Conservation (phyloP, 306 rosid genomes). For the apple (Malus domestica) region DNA sequence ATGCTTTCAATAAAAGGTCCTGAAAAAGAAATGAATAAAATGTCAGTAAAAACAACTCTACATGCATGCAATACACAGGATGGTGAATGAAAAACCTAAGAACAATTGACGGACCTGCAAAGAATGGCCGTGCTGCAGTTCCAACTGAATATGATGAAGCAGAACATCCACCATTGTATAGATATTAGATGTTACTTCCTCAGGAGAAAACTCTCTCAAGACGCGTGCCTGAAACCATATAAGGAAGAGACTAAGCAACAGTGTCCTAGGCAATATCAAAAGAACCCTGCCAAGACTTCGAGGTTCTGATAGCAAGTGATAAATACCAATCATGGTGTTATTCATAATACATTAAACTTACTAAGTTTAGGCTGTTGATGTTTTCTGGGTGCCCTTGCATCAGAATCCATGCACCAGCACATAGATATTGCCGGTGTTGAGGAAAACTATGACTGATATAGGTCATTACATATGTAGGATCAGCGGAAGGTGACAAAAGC, state of each 20-base stretch:
- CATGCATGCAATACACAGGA: slow-evolving; percentile 1
- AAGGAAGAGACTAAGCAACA: background rate
- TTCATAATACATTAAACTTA: slow-evolving; percentile 24
- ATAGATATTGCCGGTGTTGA: slow-evolving; percentile 70
- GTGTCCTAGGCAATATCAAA: slow-evolving; percentile 1
- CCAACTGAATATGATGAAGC: slow-evolving; percentile 88
- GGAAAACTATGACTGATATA: slow-evolving; percentile 73
- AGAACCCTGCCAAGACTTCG: background rate
- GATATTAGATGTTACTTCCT: slow-evolving; percentile 84
- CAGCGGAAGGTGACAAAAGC: slow-evolving; percentile 88
- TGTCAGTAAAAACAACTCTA: background rate
- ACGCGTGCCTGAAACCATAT: slow-evolving; percentile 68
- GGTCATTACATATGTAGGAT: slow-evolving; percentile 76
- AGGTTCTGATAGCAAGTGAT: background rate
- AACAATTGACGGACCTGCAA: slow-evolving; percentile 50
- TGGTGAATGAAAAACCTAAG: slow-evolving; percentile 7
- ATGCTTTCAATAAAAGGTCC: slow-evolving; percentile 80
- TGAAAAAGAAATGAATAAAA: slow-evolving; percentile 25
- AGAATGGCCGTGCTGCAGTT: slow-evolving; percentile 81
- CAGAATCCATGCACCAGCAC: slow-evolving; percentile 97
- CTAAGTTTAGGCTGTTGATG: slow-evolving; percentile 79
- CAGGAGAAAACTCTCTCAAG: slow-evolving; percentile 86
- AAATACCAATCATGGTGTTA: background rate
- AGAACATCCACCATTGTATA: slow-evolving; percentile 96
- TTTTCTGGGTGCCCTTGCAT: slow-evolving; percentile 91